Evolutionary conservation across 1,139 yeast genomes (phyloP).

Genomic region (Keqinozyma sinolaborantium): DNA sequence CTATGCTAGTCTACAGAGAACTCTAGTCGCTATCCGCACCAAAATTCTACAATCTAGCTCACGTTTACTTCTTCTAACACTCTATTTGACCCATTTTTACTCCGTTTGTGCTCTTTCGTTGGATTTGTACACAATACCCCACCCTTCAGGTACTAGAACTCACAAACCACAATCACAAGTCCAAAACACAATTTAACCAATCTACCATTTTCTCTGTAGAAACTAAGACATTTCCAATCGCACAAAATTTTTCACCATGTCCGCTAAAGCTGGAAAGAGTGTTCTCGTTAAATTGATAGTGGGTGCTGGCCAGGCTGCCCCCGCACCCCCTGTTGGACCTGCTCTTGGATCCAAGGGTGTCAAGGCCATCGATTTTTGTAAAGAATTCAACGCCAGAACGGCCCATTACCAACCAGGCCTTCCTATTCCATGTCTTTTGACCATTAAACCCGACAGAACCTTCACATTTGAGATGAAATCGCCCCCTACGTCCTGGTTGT

Average conservation of each 20-base stretch:
- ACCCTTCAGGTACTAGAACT: too few relatives aligned
- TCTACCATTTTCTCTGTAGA: too few relatives aligned
- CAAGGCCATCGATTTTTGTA: slow-evolving; percentile 97
- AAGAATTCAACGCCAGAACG: slow-evolving; percentile 96
- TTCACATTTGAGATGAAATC: slow-evolving; percentile 84
- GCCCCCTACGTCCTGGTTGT: slow-evolving; percentile 88
- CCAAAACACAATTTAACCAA: too few relatives aligned
- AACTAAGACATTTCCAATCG: too few relatives aligned
- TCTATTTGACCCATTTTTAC: too few relatives aligned
- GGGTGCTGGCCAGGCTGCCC: slow-evolving; percentile 99
- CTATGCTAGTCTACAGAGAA: too few relatives aligned
- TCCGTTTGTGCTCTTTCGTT: too few relatives aligned
- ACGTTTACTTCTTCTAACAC: too few relatives aligned
- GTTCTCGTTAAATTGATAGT: slow-evolving; percentile 84
- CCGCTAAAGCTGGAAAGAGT: slow-evolving; percentile 27
- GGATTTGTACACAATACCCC: too few relatives aligned
- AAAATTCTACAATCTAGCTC: too few relatives aligned
- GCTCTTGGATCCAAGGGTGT: slow-evolving; percentile 98
- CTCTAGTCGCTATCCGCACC: too few relatives aligned
- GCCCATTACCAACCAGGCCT: slow-evolving; percentile 81
- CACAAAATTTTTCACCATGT: slow-evolving; percentile 16
- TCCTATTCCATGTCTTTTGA: slow-evolving; percentile 84
- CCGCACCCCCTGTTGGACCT: slow-evolving; percentile 99
- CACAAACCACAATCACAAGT: too few relatives aligned
- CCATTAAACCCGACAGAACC: slow-evolving; percentile 88